Evolutionary conservation across 1,284 basidiomycete genomes (phyloP).

Genomic region (Stygiomarasmius scandens): DNA sequence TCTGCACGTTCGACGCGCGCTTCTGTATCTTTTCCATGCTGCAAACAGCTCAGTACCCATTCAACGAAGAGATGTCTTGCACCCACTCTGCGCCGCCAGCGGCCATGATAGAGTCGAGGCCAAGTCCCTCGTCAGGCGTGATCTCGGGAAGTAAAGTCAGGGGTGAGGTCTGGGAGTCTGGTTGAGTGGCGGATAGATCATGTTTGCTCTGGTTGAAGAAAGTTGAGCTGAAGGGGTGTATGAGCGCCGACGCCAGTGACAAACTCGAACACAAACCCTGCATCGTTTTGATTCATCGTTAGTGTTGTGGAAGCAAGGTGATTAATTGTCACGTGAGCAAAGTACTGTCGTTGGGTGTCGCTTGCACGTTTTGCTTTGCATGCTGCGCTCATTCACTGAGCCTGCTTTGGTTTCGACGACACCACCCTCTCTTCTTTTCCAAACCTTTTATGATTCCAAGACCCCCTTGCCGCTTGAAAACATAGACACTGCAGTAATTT

Average conservation of each 20-base stretch:
- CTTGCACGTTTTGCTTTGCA: too few relatives aligned
- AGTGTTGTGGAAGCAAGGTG: too few relatives aligned
- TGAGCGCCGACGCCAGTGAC: neutral
- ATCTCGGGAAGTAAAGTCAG: slow-evolving; percentile 54
- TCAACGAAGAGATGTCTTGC: slow-evolving; percentile 18
- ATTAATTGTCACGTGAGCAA: too few relatives aligned
- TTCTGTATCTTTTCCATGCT: slow-evolving; percentile 70
- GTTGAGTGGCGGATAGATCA: neutral
- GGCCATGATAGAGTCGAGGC: slow-evolving; percentile 52
- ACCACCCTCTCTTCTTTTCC: neutral
- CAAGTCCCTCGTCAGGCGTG: slow-evolving; percentile 43
- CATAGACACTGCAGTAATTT: neutral
- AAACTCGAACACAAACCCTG: slow-evolving; percentile 2
- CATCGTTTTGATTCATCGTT: slow-evolving; percentile 13
- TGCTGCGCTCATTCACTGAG: too few relatives aligned
- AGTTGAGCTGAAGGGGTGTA: neutral
- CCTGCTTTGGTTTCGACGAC: neutral
- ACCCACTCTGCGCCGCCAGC: slow-evolving; percentile 14
- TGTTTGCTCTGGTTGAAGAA: neutral
- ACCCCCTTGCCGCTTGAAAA: neutral
- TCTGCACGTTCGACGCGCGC: slow-evolving; percentile 74
- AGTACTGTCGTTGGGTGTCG: too few relatives aligned
- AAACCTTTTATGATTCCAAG: neutral
- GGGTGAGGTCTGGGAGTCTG: neutral
- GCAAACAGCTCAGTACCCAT: slow-evolving; percentile 29